phyloP scores from a whole-genome alignment of 345 rosid species.

The Anacardium occidentale region DNA sequence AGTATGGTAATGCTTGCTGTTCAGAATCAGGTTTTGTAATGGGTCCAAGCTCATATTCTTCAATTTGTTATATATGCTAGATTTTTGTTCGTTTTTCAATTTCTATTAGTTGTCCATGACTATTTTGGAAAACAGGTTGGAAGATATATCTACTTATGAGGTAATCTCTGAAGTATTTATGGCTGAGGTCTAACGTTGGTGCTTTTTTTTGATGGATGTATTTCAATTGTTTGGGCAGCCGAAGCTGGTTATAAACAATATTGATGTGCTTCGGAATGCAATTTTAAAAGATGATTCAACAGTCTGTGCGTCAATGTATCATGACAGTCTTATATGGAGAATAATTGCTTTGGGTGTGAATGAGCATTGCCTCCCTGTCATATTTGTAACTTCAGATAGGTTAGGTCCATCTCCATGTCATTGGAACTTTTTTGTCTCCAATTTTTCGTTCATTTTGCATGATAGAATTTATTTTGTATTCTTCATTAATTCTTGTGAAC shows the following conservation, averaged over 20 bases:
- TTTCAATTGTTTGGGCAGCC: slow-evolving; percentile 62
- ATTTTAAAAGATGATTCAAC: slow-evolving; percentile 54
- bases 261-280: slow-evolving; percentile 80
- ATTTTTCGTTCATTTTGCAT: background rate
- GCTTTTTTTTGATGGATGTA: slow-evolving; percentile 2
- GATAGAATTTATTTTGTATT: background rate
- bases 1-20: too few species aligned
- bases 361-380: slow-evolving; percentile 75
- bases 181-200: background rate
- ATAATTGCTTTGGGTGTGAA: slow-evolving; percentile 82
- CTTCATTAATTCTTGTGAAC: background rate
- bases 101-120: background rate
- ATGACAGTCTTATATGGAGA: slow-evolving; percentile 90
- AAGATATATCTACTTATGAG: background rate
- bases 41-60: too few species aligned
- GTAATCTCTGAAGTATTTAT: background rate
- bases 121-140: background rate
- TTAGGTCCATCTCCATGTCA: slow-evolving; percentile 28
- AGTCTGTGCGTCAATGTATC: slow-evolving; percentile 71
- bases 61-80: background rate
- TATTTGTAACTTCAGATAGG: slow-evolving; percentile 87
- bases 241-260: slow-evolving; percentile 90
- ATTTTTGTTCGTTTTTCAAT: background rate
- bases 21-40: background rate
- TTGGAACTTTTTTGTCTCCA: background rate